Percentiles rank a stretch among this genome's conserved stretches.
Evolutionary conservation across 805 yeast species (phyloP).

Genomic region (Monosporozyma aquatica): DNA sequence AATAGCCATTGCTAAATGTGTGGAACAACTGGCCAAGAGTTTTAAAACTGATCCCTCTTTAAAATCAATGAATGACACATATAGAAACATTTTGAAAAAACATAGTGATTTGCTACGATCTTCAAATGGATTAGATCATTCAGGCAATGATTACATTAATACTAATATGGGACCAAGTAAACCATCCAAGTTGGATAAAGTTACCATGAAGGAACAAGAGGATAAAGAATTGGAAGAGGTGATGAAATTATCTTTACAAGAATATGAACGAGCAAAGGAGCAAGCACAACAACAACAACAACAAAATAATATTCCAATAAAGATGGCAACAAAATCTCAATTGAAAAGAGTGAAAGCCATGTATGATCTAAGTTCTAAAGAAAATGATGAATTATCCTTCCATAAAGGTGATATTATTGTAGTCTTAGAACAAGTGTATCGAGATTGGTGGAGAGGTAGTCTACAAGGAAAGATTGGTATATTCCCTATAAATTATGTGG

Average conservation of each 20-base stretch:
- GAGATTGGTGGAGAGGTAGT: constrained; percentile 95
- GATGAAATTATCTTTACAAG: constrained; percentile 61
- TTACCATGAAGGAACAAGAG: constrained; percentile 58
- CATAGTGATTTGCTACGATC: constrained; percentile 31
- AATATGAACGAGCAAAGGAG: constrained; percentile 35
- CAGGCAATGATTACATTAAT: too few species aligned
- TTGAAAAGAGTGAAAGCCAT: constrained; percentile 69
- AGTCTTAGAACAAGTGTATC: constrained; percentile 77
- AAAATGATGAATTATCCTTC: constrained; percentile 82
- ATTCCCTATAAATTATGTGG: constrained; percentile 87
- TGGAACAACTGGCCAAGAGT: constrained; percentile 54
- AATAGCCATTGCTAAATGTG: constrained; percentile 51
- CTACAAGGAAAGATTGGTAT: constrained; percentile 74
- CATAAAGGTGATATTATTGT: constrained; percentile 79
- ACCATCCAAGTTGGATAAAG: constrained; percentile 54
- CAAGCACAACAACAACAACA: constrained; percentile 10
- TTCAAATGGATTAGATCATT: background rate
- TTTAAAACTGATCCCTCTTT: constrained; percentile 72
- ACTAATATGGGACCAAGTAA: too few species aligned
- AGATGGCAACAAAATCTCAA: constrained; percentile 4
- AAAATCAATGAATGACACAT: constrained; percentile 56
- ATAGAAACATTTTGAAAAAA: constrained; percentile 37
- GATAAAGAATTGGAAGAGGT: constrained; percentile 77
- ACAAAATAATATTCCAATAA: constrained; percentile 1
- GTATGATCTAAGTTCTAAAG: constrained; percentile 69